These are phyloP conservation scores for Phytophthora colocasiae DNA, from an alignment of 352 stramenopile genomes.

Conservation along the genomic window DNA sequence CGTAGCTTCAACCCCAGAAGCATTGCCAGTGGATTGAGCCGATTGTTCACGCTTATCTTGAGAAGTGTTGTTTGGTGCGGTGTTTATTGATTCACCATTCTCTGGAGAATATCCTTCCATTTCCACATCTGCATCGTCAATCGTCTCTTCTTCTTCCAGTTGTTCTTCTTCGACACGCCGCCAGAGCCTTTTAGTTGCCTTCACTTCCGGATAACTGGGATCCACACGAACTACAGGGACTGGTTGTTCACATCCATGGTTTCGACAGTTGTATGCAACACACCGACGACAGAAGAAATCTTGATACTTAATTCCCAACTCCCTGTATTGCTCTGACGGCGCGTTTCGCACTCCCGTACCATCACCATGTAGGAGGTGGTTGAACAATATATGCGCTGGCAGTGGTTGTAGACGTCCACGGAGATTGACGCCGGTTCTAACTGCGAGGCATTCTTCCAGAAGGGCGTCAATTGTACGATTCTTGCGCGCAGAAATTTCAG, in stretches of 20 bases:
- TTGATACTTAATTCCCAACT: conserved; percentile 50
- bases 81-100: conserved; percentile 9
- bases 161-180: conserved; percentile 37
- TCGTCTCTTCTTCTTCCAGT: conserved; percentile 5
- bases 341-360: conserved; percentile 25
- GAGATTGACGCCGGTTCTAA: conserved; percentile 24
- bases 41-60: conserved; percentile 7
- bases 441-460: conserved; percentile 16
- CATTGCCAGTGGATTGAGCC: background rate
- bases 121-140: conserved; percentile 26
- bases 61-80: background rate
- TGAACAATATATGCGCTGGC: conserved; percentile 37
- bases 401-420: conserved; percentile 40
- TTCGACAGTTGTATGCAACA: conserved; percentile 76
- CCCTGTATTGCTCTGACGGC: conserved; percentile 29
- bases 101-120: conserved; percentile 25
- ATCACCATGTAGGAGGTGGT: conserved; percentile 27
- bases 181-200: conserved; percentile 47
- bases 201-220: conserved; percentile 62
- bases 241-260: conserved; percentile 70
- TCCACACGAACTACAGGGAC: conserved; percentile 52
- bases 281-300: conserved; percentile 82
- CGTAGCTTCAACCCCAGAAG: conserved; percentile 15
- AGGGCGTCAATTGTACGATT: conserved; percentile 21
- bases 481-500: conserved; percentile 2